Conservation (phyloP, 139 green algal genomes). For the Zygnema circumcarinatum region DNA sequence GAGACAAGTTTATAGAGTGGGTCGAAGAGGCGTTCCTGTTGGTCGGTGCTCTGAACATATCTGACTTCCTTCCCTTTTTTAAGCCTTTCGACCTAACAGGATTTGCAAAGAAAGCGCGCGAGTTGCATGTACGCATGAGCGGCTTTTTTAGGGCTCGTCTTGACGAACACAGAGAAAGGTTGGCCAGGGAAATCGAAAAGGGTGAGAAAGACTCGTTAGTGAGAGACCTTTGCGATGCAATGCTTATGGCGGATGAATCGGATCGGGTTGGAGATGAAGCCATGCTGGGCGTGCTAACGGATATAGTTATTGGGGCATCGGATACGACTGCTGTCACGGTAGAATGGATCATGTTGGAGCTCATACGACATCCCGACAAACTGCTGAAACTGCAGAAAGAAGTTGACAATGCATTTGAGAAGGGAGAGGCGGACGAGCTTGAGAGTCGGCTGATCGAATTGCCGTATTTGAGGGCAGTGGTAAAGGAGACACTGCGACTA, state of each 20-base stretch:
- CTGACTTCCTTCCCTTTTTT: too few species aligned
- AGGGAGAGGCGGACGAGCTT: background rate
- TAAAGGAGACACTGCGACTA: background rate
- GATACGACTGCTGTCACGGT: background rate
- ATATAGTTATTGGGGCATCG: constrained; percentile 11
- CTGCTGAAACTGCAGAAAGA: constrained; percentile 4
- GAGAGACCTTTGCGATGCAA: too few species aligned
- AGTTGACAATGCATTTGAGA: background rate
- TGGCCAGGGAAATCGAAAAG: too few species aligned
- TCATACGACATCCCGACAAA: background rate
- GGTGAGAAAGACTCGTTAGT: too few species aligned
- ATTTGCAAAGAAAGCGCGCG: too few species aligned
- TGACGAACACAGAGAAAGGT: too few species aligned
- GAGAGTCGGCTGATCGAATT: background rate
- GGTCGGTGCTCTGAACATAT: too few species aligned
- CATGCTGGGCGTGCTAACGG: background rate
- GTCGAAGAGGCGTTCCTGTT: too few species aligned
- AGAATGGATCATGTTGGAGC: background rate
- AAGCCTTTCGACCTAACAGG: too few species aligned
- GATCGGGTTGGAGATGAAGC: constrained; percentile 8
- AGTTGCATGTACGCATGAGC: too few species aligned
- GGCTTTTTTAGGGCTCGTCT: too few species aligned
- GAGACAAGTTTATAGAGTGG: too few species aligned
- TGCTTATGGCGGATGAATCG: background rate
- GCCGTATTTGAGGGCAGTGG: constrained; percentile 5